Conservation (phyloP, 441 rosid genomes). For the Kokia cookei region DNA sequence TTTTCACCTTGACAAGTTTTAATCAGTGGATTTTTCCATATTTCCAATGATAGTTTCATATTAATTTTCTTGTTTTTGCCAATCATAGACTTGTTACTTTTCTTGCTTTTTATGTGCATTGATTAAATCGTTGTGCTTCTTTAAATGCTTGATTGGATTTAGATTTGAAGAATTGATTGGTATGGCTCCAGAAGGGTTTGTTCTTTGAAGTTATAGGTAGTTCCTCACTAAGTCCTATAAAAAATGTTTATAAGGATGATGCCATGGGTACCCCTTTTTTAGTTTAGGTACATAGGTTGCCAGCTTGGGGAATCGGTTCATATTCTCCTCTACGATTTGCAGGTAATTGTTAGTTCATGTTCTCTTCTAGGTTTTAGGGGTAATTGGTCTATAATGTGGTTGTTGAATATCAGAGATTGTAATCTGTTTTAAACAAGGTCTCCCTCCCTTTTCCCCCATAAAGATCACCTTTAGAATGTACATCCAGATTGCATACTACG, state of each 20-base stretch:
- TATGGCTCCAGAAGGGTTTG: background rate
- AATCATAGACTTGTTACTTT: background rate
- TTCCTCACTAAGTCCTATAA: background rate
- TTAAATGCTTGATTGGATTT: background rate
- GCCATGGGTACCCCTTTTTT: background rate
- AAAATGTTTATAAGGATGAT: background rate
- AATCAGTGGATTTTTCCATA: conserved; percentile 12
- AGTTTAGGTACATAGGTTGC: background rate
- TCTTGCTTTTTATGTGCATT: background rate
- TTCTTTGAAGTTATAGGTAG: background rate
- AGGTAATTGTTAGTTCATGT: background rate
- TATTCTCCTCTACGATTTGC: background rate
- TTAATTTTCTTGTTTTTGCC: background rate
- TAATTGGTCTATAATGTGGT: background rate
- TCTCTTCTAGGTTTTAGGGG: background rate
- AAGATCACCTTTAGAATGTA: background rate
- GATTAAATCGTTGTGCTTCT: background rate
- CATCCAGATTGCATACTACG: background rate
- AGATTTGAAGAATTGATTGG: background rate
- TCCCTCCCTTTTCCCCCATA: background rate
- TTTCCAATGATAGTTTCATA: background rate
- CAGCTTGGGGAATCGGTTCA: background rate
- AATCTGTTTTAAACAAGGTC: background rate
- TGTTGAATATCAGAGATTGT: background rate
- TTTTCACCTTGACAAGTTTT: conserved; percentile 8